Conservation (phyloP, 2,329 filamentous ascomycete species). For the Colletotrichum acutatum region DNA sequence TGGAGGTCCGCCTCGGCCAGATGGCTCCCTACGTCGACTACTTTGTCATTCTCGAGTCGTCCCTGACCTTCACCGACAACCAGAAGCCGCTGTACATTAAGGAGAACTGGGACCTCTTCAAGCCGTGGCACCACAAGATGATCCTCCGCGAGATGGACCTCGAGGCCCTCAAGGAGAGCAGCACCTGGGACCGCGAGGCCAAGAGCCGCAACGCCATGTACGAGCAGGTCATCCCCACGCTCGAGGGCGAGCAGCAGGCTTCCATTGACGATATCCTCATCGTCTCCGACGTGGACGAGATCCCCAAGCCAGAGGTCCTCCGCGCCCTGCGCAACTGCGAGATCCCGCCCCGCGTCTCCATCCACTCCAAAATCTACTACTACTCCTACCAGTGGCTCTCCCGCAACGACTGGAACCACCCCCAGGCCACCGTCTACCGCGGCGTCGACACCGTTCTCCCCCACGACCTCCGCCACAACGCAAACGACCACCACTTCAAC, state of each 20-base stretch:
- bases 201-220: constrained; percentile 68
- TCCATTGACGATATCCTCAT: constrained; percentile 64
- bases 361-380: constrained; percentile 65
- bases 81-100: constrained; percentile 65
- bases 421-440: constrained; percentile 67
- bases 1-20: constrained; percentile 71
- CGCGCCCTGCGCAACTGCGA: constrained; percentile 60
- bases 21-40: constrained; percentile 70
- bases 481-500: constrained; percentile 51
- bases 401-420: constrained; percentile 64
- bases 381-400: constrained; percentile 66
- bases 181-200: constrained; percentile 63
- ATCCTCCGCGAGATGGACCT: constrained; percentile 57
- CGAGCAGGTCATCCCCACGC: constrained; percentile 62
- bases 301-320: constrained; percentile 63
- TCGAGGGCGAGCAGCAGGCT: constrained; percentile 55
- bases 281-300: constrained; percentile 71
- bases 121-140: constrained; percentile 67
- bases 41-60: constrained; percentile 71
- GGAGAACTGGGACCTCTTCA: constrained; percentile 63
- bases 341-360: constrained; percentile 63
- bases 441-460: constrained; percentile 61
- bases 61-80: constrained; percentile 66
- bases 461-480: constrained; percentile 61
- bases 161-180: constrained; percentile 19